Evolutionary conservation across 345 rosid species (phyloP), one percentile per base, ranked within the genome.

Genomic region (Populus tremula): DNA sequence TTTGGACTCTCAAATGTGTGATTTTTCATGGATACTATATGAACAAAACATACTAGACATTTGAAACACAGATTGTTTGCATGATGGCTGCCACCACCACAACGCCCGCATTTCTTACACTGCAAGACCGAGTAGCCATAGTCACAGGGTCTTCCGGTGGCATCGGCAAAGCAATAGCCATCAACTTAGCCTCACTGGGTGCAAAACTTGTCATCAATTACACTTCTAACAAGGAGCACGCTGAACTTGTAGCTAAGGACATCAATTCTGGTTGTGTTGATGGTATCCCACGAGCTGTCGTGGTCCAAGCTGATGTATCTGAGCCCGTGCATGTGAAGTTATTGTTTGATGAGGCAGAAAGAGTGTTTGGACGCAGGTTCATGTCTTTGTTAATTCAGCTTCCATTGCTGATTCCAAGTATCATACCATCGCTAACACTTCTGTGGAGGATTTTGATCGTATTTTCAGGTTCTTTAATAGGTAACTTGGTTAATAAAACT

Each of bases 121-220:
- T 86, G 16, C 63, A 70, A 21, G 86, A 76, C 41, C 65, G 83
- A 29, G 86, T 78, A 20, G 87, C 85, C 64, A 82, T 84, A 2
- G 83, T 86, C 25, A 84, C 86, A 2, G 89, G 84, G 56, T 78
- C 85, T 27, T 84, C 89, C n/a, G 70, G 82, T 1, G 89, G 86
- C 63, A 84, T 82, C 0, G 87, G 89, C 21, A 71, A 70, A 6
- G 84, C 84, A 64, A 78, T 82, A 35, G 87, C 83, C 43, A 68
- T 78, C 76, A 86, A 84, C 71, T 74, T 86, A 20, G 84, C 82
- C 69, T 82, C 83, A 1, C 74, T 84, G 16, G 86, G 86, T 25
- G 82, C 87, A 4, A 78, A 71, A 54, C 29, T 84, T 35, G 86
- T 84, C 65, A 35, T 87, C 73, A 80, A 82, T 56, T 84, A 80